A percentile compares a stretch with the other conserved stretches of the same genome.
Evolutionary conservation across 2,329 filamentous ascomycete genomes (phyloP).

Genomic region (Podosphaera aphanis): DNA sequence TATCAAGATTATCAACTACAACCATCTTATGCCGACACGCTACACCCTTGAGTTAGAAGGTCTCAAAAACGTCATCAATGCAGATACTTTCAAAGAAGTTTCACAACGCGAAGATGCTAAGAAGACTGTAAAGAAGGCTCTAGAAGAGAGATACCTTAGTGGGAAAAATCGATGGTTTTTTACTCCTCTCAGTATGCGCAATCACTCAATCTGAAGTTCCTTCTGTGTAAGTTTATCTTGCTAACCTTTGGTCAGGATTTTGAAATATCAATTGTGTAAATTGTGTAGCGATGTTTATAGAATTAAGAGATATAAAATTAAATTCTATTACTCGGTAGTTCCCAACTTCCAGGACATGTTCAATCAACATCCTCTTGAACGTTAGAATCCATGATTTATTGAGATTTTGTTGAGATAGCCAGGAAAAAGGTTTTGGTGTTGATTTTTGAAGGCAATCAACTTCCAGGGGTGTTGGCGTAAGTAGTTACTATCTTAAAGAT

Average conservation of each 20-base stretch:
- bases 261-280: no score
- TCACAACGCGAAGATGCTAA: conserved; percentile 97
- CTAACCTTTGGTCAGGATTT: conserved; percentile 16
- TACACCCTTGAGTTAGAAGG: conserved; percentile 99
- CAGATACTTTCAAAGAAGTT: conserved; percentile 99
- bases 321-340: no score
- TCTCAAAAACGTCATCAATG: conserved; percentile 76
- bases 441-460: no score
- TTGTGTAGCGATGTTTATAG: no score
- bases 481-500: no score
- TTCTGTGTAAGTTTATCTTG: neutral
- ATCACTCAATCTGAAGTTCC: neutral
- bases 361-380: no score
- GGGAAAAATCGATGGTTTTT: conserved; percentile 99
- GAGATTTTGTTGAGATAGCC: no score
- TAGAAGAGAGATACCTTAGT: conserved; percentile 97
- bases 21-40: conserved; percentile 98
- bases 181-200: conserved; percentile 60
- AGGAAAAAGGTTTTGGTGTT: no score
- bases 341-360: no score
- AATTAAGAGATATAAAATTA: no score
- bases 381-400: no score
- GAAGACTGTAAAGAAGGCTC: conserved; percentile 99
- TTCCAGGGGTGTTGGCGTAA: no score
- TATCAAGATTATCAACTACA: conserved; percentile 99